A percentile compares a stretch with the other conserved stretches of the same genome.
These are phyloP conservation scores for Amphicarpaea edgeworthii DNA, from an alignment of 306 rosid species.

Conservation along the genomic window DNA sequence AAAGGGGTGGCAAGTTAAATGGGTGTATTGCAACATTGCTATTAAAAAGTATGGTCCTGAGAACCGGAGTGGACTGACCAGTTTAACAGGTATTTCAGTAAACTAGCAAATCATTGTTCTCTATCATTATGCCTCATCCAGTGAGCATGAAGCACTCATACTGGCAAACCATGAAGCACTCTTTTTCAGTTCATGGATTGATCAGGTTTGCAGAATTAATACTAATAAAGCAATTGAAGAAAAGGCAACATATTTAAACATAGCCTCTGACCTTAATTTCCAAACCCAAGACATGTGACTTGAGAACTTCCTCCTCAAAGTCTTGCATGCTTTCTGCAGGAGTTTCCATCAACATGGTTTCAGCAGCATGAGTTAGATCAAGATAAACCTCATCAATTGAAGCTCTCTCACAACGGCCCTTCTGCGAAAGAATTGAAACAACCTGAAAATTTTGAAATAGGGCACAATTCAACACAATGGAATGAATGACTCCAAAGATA, in stretches of 20 bases:
- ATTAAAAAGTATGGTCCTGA: background rate
- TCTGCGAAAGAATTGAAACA: conserved; percentile 77
- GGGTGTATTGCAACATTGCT: conserved; percentile 6
- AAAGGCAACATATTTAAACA: conserved; percentile 37
- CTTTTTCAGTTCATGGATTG: background rate
- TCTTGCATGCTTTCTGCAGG: conserved; percentile 70
- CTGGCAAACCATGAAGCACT: conserved; percentile 1
- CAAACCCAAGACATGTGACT: conserved; percentile 89
- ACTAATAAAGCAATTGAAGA: conserved; percentile 13
- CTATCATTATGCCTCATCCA: conserved; percentile 19
- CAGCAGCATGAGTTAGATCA: conserved; percentile 89
- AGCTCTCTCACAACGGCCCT: conserved; percentile 96
- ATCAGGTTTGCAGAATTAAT: conserved; percentile 8
- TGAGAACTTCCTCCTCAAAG: conserved; percentile 73
- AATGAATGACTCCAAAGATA: conserved; percentile 1
- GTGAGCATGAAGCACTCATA: background rate
- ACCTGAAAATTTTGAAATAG: conserved; percentile 59
- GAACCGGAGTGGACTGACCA: conserved; percentile 1
- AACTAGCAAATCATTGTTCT: conserved; percentile 18
- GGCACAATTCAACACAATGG: background rate
- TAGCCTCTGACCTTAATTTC: conserved; percentile 59
- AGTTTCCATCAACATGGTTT: conserved; percentile 72
- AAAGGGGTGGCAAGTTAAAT: conserved; percentile 13
- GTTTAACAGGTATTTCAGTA: conserved; percentile 2
- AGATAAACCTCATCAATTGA: conserved; percentile 97